Conservation (phyloP, 352 stramenopile genomes). For the Thraustotheca clavata region DNA sequence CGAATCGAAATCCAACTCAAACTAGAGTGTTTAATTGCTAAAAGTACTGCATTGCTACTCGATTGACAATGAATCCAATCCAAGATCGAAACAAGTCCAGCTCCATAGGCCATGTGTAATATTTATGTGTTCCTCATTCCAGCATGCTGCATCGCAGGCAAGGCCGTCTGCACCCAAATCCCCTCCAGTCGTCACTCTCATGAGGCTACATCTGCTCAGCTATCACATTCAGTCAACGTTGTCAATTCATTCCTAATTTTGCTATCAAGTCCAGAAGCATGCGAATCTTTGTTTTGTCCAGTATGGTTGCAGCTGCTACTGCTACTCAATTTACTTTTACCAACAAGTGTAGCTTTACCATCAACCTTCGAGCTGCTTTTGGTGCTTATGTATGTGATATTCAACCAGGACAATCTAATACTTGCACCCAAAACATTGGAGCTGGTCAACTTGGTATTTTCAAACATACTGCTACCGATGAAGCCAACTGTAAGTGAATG, state of each 20-base stretch:
- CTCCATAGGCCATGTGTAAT: too few relatives aligned
- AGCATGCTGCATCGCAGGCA: too few relatives aligned
- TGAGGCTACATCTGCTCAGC: background rate
- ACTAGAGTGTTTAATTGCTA: too few relatives aligned
- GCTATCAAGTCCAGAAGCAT: background rate
- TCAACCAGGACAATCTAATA: background rate
- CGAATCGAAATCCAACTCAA: too few relatives aligned
- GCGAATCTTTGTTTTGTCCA: background rate
- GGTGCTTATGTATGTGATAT: constrained; percentile 15
- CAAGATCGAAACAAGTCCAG: too few relatives aligned
- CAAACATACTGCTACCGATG: constrained; percentile 10
- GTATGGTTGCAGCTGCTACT: background rate
- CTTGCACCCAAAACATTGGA: constrained; percentile 9
- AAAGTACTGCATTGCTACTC: too few relatives aligned
- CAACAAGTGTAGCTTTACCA: constrained; percentile 23
- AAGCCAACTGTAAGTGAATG: constrained; percentile 15
- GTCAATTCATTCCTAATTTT: background rate
- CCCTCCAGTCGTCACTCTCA: background rate
- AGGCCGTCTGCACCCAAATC: too few relatives aligned
- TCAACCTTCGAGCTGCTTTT: constrained; percentile 19
- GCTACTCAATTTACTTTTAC: background rate
- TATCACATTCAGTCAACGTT: background rate
- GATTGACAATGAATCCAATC: too few relatives aligned
- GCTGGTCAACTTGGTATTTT: constrained; percentile 1
- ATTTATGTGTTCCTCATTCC: too few relatives aligned